A percentile compares a stretch with the other conserved stretches of the same genome.
Conservation (phyloP, 441 rosid genomes). For the Brassica hybrid region DNA sequence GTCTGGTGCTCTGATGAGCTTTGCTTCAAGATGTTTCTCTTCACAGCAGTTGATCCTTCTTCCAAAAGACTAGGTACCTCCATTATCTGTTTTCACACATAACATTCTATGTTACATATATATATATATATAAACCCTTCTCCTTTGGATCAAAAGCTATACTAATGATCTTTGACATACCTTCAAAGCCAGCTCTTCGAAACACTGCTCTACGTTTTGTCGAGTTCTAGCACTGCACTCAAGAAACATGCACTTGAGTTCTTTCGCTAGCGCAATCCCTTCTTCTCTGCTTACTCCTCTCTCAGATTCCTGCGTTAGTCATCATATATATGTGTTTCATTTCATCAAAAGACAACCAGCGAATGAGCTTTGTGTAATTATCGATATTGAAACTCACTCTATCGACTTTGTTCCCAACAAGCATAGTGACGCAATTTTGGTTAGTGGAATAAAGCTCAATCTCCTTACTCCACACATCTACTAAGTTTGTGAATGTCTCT, state of each 20-base stretch:
- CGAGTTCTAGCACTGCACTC: conserved; percentile 76
- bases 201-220: conserved; percentile 67
- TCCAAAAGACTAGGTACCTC: conserved; percentile 87
- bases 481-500: conserved; percentile 63
- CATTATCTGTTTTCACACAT: conserved; percentile 67
- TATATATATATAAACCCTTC: neutral
- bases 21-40: conserved; percentile 75
- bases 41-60: conserved; percentile 75
- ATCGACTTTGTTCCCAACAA: conserved; percentile 76
- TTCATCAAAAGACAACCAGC: conserved; percentile 19
- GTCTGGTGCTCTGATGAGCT: conserved; percentile 61
- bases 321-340: conserved; percentile 20
- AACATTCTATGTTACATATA: conserved; percentile 42
- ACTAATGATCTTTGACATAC: conserved; percentile 27
- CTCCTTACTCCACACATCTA: conserved; percentile 75
- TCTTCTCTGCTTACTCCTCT: conserved; percentile 67
- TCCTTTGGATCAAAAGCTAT: neutral
- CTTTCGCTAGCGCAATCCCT: conserved; percentile 62
- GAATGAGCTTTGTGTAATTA: no score
- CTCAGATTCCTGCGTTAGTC: conserved; percentile 63
- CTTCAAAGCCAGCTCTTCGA: conserved; percentile 66
- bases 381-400: conserved; percentile 54
- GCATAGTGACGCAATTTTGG: conserved; percentile 65
- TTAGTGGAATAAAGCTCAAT: conserved; percentile 66
- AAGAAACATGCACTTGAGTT: conserved; percentile 56